A percentile compares a stretch with the other conserved stretches of the same genome.
phyloP scores from a whole-genome alignment of 202 grass and related monocot species.

The Elaeis oleifera region DNA sequence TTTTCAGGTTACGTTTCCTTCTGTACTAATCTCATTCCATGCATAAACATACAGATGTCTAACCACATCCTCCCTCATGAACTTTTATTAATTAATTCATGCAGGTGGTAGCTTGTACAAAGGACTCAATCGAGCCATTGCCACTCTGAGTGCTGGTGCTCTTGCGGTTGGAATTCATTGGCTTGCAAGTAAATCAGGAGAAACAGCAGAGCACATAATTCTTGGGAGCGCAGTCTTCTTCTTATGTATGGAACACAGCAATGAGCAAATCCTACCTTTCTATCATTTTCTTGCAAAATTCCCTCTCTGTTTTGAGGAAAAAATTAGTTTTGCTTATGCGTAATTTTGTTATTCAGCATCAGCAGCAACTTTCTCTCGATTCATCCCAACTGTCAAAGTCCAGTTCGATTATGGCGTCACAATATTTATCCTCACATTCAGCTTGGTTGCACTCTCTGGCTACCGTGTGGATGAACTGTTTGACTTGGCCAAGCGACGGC shows the following conservation, averaged over 20 bases:
- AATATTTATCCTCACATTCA: slow-evolving; percentile 43
- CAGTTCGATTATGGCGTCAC: slow-evolving; percentile 36
- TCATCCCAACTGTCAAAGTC: slow-evolving; percentile 29
- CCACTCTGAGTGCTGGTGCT: slow-evolving; percentile 21
- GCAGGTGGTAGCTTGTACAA: slow-evolving; percentile 22
- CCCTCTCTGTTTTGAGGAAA: too few species aligned
- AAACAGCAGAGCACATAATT: slow-evolving; percentile 11
- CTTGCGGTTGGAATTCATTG: slow-evolving; percentile 31
- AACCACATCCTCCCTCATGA: too few species aligned
- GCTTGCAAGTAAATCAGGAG: slow-evolving; percentile 9
- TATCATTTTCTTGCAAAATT: too few species aligned
- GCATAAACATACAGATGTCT: too few species aligned
- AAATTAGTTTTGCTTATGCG: too few species aligned
- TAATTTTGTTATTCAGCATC: slow-evolving; percentile 1
- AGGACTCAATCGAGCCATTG: slow-evolving; percentile 11
- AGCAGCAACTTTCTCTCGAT: slow-evolving; percentile 31
- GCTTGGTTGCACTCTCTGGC: slow-evolving; percentile 33
- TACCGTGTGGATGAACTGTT: slow-evolving; percentile 28
- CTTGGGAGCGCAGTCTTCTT: slow-evolving; percentile 9
- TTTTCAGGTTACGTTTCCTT: too few species aligned
- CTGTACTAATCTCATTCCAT: too few species aligned
- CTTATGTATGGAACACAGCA: neutral
- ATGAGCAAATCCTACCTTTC: too few species aligned
- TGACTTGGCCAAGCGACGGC: slow-evolving; percentile 11
- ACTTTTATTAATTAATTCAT: neutral